These are phyloP conservation scores for Ascosphaera acerosa DNA, from an alignment of 2,329 filamentous ascomycete genomes.

Conservation along the genomic window DNA sequence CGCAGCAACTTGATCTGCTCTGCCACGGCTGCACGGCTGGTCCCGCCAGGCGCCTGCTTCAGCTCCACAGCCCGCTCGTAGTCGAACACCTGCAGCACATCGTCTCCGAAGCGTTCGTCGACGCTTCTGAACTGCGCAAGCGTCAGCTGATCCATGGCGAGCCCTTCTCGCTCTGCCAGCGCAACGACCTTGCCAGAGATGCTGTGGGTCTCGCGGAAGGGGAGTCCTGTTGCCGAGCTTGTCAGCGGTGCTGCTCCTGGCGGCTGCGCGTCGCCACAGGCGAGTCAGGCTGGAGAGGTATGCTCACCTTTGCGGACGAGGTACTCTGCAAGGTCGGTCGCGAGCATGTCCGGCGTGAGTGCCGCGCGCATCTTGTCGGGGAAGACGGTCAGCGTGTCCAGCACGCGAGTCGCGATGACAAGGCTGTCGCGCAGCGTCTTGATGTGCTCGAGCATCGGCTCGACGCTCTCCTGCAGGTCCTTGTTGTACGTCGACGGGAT, in stretches of 20 bases:
- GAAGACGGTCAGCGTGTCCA: conserved; percentile 43
- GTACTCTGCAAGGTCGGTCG: conserved; percentile 27
- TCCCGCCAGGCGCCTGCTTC: conserved; percentile 51
- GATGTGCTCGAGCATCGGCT: conserved; percentile 64
- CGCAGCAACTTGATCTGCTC: conserved; percentile 39
- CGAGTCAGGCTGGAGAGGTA: not conserved
- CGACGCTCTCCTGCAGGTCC: conserved; percentile 67
- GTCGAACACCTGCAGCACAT: conserved; percentile 46
- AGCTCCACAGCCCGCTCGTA: conserved; percentile 67
- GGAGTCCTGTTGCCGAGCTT: conserved; percentile 24
- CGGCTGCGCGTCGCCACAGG: conserved; percentile 5
- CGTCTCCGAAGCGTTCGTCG: conserved; percentile 42
- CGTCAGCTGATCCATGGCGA: conserved; percentile 43
- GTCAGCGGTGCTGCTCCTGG: conserved; percentile 4
- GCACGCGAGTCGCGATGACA: conserved; percentile 56
- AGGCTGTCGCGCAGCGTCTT: conserved; percentile 59
- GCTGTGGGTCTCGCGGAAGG: conserved; percentile 60
- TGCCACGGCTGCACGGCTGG: conserved; percentile 41
- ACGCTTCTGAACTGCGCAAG: conserved; percentile 41
- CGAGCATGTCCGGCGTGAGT: conserved; percentile 62
- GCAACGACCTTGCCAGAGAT: conserved; percentile 49
- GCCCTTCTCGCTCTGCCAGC: conserved; percentile 38
- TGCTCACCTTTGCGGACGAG: conserved; percentile 14
- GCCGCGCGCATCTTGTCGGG: conserved; percentile 56
- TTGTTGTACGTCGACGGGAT: conserved; percentile 74